Evolutionary conservation across 192 early-diverging fungal species (phyloP).

Genomic region (Coemansia sp.): DNA sequence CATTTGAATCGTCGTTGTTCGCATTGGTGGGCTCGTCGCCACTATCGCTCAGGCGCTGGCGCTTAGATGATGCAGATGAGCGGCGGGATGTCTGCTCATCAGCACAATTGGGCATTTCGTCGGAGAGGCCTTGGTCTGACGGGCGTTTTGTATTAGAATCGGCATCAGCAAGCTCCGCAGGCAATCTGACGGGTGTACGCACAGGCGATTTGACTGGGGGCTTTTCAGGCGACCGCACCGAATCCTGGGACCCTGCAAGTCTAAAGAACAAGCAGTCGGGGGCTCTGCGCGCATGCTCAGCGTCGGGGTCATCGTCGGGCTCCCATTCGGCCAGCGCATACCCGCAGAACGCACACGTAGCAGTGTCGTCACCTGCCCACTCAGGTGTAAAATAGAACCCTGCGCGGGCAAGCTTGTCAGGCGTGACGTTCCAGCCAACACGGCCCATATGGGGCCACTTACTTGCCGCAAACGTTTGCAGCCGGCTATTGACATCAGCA

Average conservation of each 20-base stretch:
- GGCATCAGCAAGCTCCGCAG: not conserved
- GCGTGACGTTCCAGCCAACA: slow-evolving; percentile 44
- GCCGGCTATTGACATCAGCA: slow-evolving; percentile 19
- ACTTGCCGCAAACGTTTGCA: slow-evolving; percentile 22
- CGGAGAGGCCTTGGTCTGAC: not conserved
- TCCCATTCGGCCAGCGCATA: slow-evolving; percentile 55
- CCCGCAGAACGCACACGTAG: slow-evolving; percentile 50
- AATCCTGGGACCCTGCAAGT: not conserved
- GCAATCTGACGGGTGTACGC: not conserved
- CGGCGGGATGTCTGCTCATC: not conserved
- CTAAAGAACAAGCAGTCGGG: slow-evolving; percentile 53
- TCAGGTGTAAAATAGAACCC: slow-evolving; percentile 55
- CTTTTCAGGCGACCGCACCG: slow-evolving; percentile 11
- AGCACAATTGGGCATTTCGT: not conserved
- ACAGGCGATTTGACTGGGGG: slow-evolving; percentile 4
- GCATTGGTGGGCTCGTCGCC: not conserved
- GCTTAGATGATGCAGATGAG: slow-evolving; percentile 22
- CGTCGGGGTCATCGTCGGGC: slow-evolving; percentile 48
- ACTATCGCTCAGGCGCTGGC: slow-evolving; percentile 23
- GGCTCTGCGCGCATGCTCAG: slow-evolving; percentile 40
- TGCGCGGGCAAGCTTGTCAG: slow-evolving; percentile 45
- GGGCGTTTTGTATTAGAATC: not conserved
- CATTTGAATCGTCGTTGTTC: not conserved
- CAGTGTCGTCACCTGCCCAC: slow-evolving; percentile 39
- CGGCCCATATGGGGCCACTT: slow-evolving; percentile 48